These are phyloP conservation scores for Eragrostis tef DNA, from an alignment of 202 grass and related monocot species.

Conservation along the genomic window DNA sequence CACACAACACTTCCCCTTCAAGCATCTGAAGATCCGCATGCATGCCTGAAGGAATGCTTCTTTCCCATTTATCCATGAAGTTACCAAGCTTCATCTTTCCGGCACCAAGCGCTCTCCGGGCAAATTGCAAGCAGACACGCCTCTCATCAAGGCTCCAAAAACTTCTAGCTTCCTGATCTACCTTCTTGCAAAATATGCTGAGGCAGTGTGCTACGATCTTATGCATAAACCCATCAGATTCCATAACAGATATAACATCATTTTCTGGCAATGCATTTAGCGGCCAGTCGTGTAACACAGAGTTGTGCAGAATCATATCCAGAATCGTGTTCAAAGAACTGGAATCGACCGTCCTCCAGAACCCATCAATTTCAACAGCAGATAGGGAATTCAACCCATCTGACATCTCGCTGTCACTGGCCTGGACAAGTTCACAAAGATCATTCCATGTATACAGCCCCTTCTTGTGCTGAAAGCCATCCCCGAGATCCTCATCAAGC, in stretches of 20 bases:
- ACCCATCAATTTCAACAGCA: constrained; percentile 80
- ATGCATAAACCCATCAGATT: constrained; percentile 67
- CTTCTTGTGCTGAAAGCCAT: constrained; percentile 12
- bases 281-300: constrained; percentile 80
- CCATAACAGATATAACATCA: constrained; percentile 69
- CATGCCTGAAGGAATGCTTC: constrained; percentile 72
- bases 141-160: constrained; percentile 77
- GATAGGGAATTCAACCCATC: constrained; percentile 65
- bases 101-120: constrained; percentile 46
- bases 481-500: constrained; percentile 73
- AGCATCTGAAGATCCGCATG: constrained; percentile 74
- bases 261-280: constrained; percentile 66
- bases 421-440: constrained; percentile 73
- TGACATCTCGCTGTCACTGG: constrained; percentile 76
- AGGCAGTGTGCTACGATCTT: constrained; percentile 74
- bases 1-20: constrained; percentile 79
- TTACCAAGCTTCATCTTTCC: constrained; percentile 82
- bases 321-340: constrained; percentile 65
- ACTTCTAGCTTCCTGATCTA: constrained; percentile 45
- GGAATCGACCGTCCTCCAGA: constrained; percentile 73
- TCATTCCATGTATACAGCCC: constrained; percentile 79
- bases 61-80: constrained; percentile 82
- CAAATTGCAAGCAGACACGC: constrained; percentile 71
- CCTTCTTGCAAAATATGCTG: constrained; percentile 64
- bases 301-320: constrained; percentile 83